Conservation (phyloP, 305 asterid genomes). For the Striga hermonthica region DNA sequence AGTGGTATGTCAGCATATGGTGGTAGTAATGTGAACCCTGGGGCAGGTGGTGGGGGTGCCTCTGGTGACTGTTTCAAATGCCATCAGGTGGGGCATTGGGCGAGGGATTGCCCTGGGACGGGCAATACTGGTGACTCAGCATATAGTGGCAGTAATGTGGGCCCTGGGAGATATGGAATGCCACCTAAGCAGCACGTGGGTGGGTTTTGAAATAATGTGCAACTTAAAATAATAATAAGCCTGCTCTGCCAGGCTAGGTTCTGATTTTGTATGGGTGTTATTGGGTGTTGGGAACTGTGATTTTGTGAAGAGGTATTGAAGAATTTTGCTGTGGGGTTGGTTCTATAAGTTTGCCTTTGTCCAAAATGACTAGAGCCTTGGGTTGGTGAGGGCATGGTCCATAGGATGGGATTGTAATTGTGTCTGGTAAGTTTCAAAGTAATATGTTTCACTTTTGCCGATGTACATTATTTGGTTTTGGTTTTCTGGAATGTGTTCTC, state of each 20-base stretch:
- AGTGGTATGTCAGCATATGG: constrained; percentile 55
- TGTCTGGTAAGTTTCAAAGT: neutral
- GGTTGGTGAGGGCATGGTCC: neutral
- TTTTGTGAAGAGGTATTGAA: constrained; percentile 14
- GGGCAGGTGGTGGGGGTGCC: constrained; percentile 48
- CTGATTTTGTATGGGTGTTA: neutral
- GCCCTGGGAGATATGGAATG: constrained; percentile 58
- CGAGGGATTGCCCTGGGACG: constrained; percentile 66
- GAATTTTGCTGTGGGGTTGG: neutral
- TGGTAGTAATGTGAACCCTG: constrained; percentile 29
- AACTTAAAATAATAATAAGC: neutral
- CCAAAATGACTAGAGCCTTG: neutral
- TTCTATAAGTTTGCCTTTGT: neutral
- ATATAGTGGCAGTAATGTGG: constrained; percentile 40
- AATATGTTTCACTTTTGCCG: neutral
- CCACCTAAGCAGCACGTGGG: constrained; percentile 59
- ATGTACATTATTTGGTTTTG: constrained; percentile 35
- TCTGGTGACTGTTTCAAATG: constrained; percentile 73
- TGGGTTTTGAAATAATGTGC: constrained; percentile 53
- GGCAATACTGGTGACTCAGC: constrained; percentile 45
- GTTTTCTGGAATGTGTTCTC: neutral
- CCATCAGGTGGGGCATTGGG: constrained; percentile 85
- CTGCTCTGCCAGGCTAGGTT: neutral
- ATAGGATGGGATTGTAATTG: neutral
- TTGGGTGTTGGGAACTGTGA: neutral